A percentile compares a stretch with the other conserved stretches of the same genome.
These are phyloP conservation scores for Capronia epimyces DNA, from an alignment of 2,329 filamentous ascomycete species.

Conservation along the genomic window DNA sequence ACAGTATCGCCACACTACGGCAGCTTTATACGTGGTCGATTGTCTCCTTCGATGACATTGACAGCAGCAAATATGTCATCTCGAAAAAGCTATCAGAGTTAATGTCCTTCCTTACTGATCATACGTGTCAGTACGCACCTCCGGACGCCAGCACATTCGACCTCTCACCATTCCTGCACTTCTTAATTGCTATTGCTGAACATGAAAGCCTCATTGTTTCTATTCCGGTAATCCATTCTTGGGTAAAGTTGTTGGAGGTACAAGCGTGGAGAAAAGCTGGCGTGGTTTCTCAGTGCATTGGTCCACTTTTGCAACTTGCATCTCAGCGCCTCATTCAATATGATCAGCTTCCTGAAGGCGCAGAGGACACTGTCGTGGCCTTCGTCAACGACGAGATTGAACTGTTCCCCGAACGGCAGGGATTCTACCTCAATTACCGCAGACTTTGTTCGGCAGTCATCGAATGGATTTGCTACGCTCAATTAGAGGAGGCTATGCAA, in stretches of 20 bases:
- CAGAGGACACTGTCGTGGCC: slow-evolving; percentile 69
- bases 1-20: slow-evolving; percentile 65
- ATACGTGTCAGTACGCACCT: slow-evolving; percentile 70
- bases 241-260: slow-evolving; percentile 75
- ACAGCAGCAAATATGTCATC: slow-evolving; percentile 86
- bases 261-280: slow-evolving; percentile 62
- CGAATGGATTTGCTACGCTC: slow-evolving; percentile 75
- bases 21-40: slow-evolving; percentile 74
- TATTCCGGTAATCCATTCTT: slow-evolving; percentile 84
- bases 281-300: slow-evolving; percentile 59
- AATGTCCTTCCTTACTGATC: slow-evolving; percentile 76
- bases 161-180: slow-evolving; percentile 67
- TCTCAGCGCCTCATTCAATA: slow-evolving; percentile 80
- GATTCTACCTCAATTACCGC: slow-evolving; percentile 91
- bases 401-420: slow-evolving; percentile 85
- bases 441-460: slow-evolving; percentile 84
- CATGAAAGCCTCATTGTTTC: slow-evolving; percentile 87
- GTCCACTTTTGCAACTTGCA: slow-evolving; percentile 73
- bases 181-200: slow-evolving; percentile 72
- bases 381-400: slow-evolving; percentile 93
- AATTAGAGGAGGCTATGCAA: slow-evolving; percentile 75
- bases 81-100: slow-evolving; percentile 93
- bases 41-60: slow-evolving; percentile 73
- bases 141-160: slow-evolving; percentile 61
- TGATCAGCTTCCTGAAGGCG: slow-evolving; percentile 77